phyloP scores from a whole-genome alignment of 2,329 filamentous ascomycete species.

The Fonsecaea multimorphosa region DNA sequence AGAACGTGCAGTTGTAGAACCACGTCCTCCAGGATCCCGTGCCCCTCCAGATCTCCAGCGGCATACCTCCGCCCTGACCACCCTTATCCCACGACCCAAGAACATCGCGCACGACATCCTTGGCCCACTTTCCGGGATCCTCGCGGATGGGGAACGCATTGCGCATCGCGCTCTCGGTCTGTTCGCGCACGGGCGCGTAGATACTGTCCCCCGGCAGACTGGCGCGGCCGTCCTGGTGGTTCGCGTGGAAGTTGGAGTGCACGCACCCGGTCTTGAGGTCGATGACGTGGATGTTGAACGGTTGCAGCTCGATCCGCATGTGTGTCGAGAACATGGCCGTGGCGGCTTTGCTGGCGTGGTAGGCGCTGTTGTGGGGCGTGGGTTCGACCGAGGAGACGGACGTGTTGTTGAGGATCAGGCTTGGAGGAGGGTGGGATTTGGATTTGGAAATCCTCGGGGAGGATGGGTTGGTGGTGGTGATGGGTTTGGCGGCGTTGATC shows the following conservation, averaged over 20 bases:
- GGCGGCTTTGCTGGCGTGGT: conserved; percentile 45
- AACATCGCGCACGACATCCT: conserved; percentile 26
- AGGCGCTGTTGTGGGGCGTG: conserved; percentile 45
- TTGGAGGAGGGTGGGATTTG: not conserved
- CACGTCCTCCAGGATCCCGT: conserved; percentile 34
- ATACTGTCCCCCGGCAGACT: conserved; percentile 23
- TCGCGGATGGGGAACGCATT: conserved; percentile 31
- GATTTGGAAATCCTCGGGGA: not conserved
- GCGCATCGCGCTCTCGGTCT: conserved; percentile 34
- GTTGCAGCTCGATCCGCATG: conserved; percentile 44
- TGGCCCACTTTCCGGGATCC: conserved; percentile 31
- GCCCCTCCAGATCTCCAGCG: conserved; percentile 31
- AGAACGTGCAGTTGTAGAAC: conserved; percentile 29
- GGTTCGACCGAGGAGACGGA: conserved; percentile 43
- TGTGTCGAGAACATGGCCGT: conserved; percentile 41
- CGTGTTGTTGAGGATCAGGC: conserved; percentile 49
- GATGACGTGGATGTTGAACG: conserved; percentile 43
- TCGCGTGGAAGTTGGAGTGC: conserved; percentile 31
- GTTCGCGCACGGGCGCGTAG: conserved; percentile 25
- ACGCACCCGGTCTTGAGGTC: conserved; percentile 40
- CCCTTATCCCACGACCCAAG: conserved; percentile 11
- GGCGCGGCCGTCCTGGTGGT: conserved; percentile 30
- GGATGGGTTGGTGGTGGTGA: not conserved
- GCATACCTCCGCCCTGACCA: conserved; percentile 6
- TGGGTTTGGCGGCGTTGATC: conserved; percentile 32